Base-by-base conservation (phyloP, 805 yeast species). In the Saccharomycopsis sp. region DNA sequence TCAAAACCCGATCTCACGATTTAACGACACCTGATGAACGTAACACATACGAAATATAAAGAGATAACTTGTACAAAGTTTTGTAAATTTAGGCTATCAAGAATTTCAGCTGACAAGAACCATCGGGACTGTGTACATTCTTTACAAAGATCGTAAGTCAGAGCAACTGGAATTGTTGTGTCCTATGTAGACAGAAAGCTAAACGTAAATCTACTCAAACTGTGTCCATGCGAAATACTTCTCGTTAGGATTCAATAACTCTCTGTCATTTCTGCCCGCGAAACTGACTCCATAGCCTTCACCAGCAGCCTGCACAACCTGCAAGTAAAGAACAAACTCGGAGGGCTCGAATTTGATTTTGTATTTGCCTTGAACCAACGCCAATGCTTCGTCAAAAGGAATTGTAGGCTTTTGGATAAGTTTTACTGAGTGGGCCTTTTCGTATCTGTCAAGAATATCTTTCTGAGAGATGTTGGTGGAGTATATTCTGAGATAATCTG, bases 211-310 rank as follows among this genome's bases (percentile, higher is more conserved):
- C n/a, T n/a, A 53, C 40, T 54, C 12, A 18, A 14, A 74, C 58
- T 70, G 72, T 24, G 69, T 67, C 79, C 80, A 78, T 60, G 72
- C 76, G 73, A 76, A 78, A 40, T 72, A 57, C 1, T 71, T 66
- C 65, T 76, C 78, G 40, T 66, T 68, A 2, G 82, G 81, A 66
- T 79, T 79, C 57, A 79, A 68, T 23, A 75, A 61, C 64, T 79
- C 82, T 54, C 72, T 69, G 48, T 76, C 73, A 55, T 70, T 71
- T 1, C 64, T 55, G 9, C 53, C 54, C 9, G 64, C 59, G 57
- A 66, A 70, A 18, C 65, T 61, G 15, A 67, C 57, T 57, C 82
- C 82, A 44, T 70, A 64, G 46, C 73, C 81, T 15, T 61, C 67
- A 53, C 81, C 82, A 57, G 67, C 71, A 16, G 77, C 69, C 52